Base-by-base conservation (phyloP, 495 filamentous ascomycete species). In the Penicillium coprophilum region DNA sequence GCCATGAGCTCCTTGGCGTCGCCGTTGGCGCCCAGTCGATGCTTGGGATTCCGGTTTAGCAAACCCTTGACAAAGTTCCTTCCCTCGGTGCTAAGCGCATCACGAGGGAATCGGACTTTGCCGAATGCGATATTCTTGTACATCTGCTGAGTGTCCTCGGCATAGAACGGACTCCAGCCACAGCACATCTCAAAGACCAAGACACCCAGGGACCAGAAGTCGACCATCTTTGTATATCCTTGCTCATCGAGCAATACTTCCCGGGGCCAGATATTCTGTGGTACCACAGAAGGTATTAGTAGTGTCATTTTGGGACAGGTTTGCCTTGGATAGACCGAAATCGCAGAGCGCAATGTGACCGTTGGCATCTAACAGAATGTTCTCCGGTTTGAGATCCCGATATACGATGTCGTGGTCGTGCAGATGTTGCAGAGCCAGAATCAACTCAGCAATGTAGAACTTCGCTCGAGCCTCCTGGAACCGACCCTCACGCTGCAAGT, bases 111-210 rank as follows among this genome's bases (percentile, higher is more conserved):
- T 56, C 93, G 82, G 32, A 98, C 94, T 65, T 98, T 98, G 63
- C 94, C 94, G 68, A 97, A 97, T 0, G 93, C 95, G 56, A 98
- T 98, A 76, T 98, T 98, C 78, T 97, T 98, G 75, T 98, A 98
- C 94, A 98, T 98, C 69, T 98, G 94, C 71, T 98, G 94, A 2
- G 93, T 97, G 62, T 98, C 95, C 59, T 98, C 94, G 54, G 94
- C 95, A 66, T 97, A 98, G 75, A 98, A 98, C 0, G 94, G 94
- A 63, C 91, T 96, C 94, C 94, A 98, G 3, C 94, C 94, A 66
- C 94, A 98, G 72, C 93, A 97, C 94, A 98, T 98, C 72, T 98
- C 94, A 69, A 98, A 98, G 10, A 98, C 94, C 21, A 98, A 82
- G 13, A 98, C 94, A 45, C 94, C 94, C 39, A 98, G 80, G 6